Base-by-base conservation (phyloP, 805 yeast genomes). In the Blastobotrys terrestris region DNA sequence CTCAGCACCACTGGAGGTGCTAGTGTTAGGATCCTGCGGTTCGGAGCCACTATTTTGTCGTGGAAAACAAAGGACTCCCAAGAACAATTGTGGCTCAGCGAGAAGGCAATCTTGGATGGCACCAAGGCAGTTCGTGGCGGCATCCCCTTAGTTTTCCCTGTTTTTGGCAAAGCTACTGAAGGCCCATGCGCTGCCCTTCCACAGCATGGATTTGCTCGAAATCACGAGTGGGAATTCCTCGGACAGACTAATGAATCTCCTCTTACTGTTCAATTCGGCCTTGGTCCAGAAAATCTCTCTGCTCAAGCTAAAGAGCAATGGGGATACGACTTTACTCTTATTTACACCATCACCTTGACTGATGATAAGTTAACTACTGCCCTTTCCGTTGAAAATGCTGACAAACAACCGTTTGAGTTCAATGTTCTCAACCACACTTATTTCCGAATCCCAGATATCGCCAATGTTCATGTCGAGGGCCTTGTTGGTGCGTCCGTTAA, bases 111-210 rank as follows among this genome's bases (percentile, higher is more conserved):
- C 62, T 72, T 92, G 55, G 98, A 94, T 64, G 98, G 98, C 8
- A 72, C 92, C 45, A 87, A 85, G 65, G 95, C 99, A 1, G 97
- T 94, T 16, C 80, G 99, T 67, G 99, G 99, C 58, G 99, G 99
- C 49, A 87, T 94, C 50, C 99, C 99, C 11, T 73, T 94, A 20
- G 98, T 92, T 6, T 94, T 94, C 77, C 99, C 99, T 1, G 87
- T 74, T 7, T 72, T 72, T 61, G 98, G 99, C 55, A 90, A 81
- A 59, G 74, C 76, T 31, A 75, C 78, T 5, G 76, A 73, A 52
- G 86, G 87, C 2, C 71, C 72, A 39, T 80, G 90, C 41, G 75
- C 73, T 49, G 40, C 51, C n/a, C 77, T 94, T 58, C 97, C 97
- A 16, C 98, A 94, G 72, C 99, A 94, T 67, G 99, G 99, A 1